Percentiles rank a stretch among this genome's conserved stretches.
These are phyloP conservation scores for Phytophthora sp. DNA, from an alignment of 352 stramenopile genomes.

Conservation along the genomic window DNA sequence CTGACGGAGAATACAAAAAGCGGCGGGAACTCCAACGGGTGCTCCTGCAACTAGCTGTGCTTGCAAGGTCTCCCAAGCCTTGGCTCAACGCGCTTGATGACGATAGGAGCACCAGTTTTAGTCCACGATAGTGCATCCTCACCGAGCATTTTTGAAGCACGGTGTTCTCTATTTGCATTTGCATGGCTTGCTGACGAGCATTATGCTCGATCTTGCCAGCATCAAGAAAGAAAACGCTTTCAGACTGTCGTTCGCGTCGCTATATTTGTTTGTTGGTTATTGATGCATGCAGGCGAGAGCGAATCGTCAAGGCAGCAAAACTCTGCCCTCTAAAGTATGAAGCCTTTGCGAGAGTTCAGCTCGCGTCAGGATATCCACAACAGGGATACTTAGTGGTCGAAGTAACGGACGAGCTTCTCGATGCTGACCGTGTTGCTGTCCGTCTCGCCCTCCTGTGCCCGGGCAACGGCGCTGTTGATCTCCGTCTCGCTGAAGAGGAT, in stretches of 20 bases:
- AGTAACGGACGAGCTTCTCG: constrained; percentile 71
- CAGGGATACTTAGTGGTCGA: constrained; percentile 47
- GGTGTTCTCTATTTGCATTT: constrained; percentile 17
- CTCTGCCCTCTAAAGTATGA: constrained; percentile 2
- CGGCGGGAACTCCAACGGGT: constrained; percentile 39
- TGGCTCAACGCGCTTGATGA: background rate
- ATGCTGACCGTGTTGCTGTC: constrained; percentile 47
- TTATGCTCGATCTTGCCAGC: constrained; percentile 2
- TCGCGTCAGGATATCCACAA: background rate
- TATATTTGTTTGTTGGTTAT: constrained; percentile 28
- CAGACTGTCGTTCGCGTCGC: constrained; percentile 18
- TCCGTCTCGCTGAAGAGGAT: constrained; percentile 82
- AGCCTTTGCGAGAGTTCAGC: background rate
- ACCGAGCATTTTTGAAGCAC: constrained; percentile 1
- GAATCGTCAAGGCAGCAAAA: background rate
- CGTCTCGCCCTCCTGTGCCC: constrained; percentile 47
- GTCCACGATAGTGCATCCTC: constrained; percentile 20
- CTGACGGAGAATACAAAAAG: constrained; percentile 44
- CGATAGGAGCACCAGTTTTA: constrained; percentile 10
- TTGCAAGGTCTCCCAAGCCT: background rate
- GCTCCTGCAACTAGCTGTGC: constrained; percentile 45
- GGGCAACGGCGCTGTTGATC: constrained; percentile 59
- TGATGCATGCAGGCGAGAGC: constrained; percentile 2
- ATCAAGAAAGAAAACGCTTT: constrained; percentile 16
- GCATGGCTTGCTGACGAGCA: background rate